phyloP scores from a whole-genome alignment of 2,329 filamentous ascomycete genomes.

The Colletotrichum lindemuthianum region DNA sequence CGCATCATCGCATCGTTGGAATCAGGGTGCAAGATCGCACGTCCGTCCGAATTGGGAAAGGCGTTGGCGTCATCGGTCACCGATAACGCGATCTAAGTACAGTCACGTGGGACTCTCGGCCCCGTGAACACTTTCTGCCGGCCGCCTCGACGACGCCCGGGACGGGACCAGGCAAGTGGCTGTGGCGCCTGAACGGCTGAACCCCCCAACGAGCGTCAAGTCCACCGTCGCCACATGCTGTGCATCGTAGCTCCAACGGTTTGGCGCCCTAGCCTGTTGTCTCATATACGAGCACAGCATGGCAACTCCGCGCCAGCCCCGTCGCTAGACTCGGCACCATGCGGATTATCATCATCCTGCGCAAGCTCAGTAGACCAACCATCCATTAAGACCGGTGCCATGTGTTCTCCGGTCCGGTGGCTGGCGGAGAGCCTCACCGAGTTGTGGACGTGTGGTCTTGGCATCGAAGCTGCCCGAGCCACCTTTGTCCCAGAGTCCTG shows the following conservation, averaged over 20 bases:
- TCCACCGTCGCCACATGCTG: not conserved
- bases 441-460: too few relatives aligned
- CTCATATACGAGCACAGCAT: not conserved
- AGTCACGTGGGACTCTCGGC: conserved; percentile 25
- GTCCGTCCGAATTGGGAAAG: conserved; percentile 14
- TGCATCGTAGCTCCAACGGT: conserved; percentile 13
- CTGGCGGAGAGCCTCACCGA: not conserved
- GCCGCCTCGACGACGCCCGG: conserved; percentile 20
- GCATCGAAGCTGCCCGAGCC: too few relatives aligned
- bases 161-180: not conserved
- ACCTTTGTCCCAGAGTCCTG: too few relatives aligned
- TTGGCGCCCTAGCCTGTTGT: conserved; percentile 7
- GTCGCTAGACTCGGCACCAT: conserved; percentile 14
- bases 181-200: too few relatives aligned
- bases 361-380: not conserved
- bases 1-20: not conserved
- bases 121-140: conserved; percentile 21
- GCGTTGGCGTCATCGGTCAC: conserved; percentile 27
- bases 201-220: conserved; percentile 18
- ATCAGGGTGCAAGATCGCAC: conserved; percentile 15
- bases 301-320: not conserved
- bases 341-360: conserved; percentile 3
- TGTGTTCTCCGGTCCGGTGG: conserved; percentile 7
- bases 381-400: not conserved
- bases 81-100: conserved; percentile 16